These are phyloP conservation scores for Aegilops sharonensis DNA, from an alignment of 176 grass and related monocot genomes.

Conservation along the genomic window DNA sequence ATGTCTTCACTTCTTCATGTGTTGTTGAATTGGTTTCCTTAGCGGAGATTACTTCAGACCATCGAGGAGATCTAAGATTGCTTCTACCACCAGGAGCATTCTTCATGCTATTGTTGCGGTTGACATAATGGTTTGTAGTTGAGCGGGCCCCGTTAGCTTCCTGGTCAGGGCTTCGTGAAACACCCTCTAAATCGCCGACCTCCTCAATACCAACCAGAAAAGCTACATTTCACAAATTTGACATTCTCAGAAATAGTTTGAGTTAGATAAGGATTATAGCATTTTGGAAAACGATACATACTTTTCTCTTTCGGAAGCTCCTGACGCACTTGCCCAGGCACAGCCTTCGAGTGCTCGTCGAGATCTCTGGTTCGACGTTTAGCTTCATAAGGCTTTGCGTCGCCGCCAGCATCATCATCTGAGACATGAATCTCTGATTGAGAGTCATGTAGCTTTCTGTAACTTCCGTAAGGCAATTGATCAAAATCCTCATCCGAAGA, in stretches of 20 bases:
- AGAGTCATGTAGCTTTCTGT: constrained; percentile 59
- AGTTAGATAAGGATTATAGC: constrained; percentile 32
- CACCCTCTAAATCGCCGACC: constrained; percentile 1
- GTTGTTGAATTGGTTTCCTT: constrained; percentile 67
- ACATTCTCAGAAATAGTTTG: constrained; percentile 35
- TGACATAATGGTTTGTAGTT: neutral
- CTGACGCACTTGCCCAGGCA: constrained; percentile 28
- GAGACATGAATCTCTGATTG: constrained; percentile 46
- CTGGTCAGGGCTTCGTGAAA: constrained; percentile 26
- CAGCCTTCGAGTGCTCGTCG: neutral
- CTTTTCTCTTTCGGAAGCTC: constrained; percentile 54
- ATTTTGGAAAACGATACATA: constrained; percentile 46
- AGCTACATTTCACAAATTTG: constrained; percentile 33
- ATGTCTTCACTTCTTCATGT: constrained; percentile 78
- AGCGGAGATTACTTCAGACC: constrained; percentile 76
- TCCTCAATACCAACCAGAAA: constrained; percentile 45
- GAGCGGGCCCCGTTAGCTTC: constrained; percentile 28
- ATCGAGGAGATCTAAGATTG: constrained; percentile 59
- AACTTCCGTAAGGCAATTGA: constrained; percentile 40
- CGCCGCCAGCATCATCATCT: constrained; percentile 28
- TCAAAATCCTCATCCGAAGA: constrained; percentile 35
- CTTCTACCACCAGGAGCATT: constrained; percentile 28
- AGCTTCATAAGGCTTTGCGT: constrained; percentile 3
- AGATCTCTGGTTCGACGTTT: constrained; percentile 2
- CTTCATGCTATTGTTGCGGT: constrained; percentile 31